Evolutionary conservation across 805 yeast genomes (phyloP).

Genomic region (Clavispora asparagi): DNA sequence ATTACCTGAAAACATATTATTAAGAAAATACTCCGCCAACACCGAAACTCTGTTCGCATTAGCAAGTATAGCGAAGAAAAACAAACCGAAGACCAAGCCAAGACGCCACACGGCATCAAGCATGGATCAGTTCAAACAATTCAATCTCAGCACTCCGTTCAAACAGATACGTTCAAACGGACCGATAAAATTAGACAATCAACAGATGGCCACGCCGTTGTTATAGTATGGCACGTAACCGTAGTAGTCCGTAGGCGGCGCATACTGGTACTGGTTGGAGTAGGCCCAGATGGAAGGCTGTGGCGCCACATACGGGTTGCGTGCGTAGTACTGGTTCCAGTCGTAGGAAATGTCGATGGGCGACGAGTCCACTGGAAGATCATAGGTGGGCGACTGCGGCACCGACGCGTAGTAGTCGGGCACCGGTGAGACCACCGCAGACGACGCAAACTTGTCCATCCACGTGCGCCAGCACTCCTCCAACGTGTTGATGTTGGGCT

Average conservation of each 20-base stretch:
- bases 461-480: slow-evolving; percentile 44
- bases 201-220: slow-evolving; percentile 8
- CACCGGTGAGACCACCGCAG: slow-evolving; percentile 1
- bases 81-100: too few relatives aligned
- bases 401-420: slow-evolving; percentile 8
- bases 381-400: slow-evolving; percentile 19
- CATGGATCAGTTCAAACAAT: too few relatives aligned
- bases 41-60: background rate
- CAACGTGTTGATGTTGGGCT: slow-evolving; percentile 33
- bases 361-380: slow-evolving; percentile 19
- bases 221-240: slow-evolving; percentile 37
- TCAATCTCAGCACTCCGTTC: too few relatives aligned
- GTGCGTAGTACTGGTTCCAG: slow-evolving; percentile 6
- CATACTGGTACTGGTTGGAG: slow-evolving; percentile 15
- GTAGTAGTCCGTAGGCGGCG: slow-evolving; percentile 7
- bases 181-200: background rate
- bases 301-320: slow-evolving; percentile 1
- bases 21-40: background rate
- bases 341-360: slow-evolving; percentile 20
- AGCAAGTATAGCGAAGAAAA: too few relatives aligned
- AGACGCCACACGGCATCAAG: too few relatives aligned
- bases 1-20: background rate
- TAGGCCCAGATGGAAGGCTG: slow-evolving; percentile 23
- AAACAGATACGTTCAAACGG: background rate
- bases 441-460: slow-evolving; percentile 28